Percentiles rank a stretch among this genome's conserved stretches.
These are phyloP conservation scores for Mallotus repandus DNA, from an alignment of 441 rosid species.

Conservation along the genomic window DNA sequence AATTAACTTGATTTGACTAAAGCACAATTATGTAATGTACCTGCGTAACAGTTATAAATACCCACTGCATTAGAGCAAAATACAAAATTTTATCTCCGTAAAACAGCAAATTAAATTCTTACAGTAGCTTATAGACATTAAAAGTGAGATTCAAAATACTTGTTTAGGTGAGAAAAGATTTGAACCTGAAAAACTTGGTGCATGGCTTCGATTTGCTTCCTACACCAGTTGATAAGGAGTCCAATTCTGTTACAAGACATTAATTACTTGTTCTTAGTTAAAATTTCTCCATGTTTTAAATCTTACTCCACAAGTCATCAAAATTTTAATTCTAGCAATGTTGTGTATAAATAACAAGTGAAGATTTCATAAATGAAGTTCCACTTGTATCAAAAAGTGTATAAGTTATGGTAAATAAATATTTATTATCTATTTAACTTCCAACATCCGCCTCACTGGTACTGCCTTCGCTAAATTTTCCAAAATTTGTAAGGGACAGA, in stretches of 20 bases:
- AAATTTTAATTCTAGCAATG: constrained; percentile 2
- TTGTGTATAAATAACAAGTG: not conserved
- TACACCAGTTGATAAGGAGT: constrained; percentile 53
- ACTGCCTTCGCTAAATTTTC: not conserved
- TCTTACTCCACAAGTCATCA: constrained; percentile 18
- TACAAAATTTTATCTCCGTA: constrained; percentile 19
- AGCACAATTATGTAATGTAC: constrained; percentile 29
- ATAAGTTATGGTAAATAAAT: not conserved
- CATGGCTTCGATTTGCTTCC: constrained; percentile 81
- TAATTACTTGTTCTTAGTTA: constrained; percentile 61
- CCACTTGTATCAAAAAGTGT: not conserved
- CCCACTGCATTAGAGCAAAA: constrained; percentile 39
- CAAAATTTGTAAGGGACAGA: not conserved
- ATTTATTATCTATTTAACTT: not conserved
- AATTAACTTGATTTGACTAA: constrained; percentile 36
- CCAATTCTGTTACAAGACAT: constrained; percentile 79
- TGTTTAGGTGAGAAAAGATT: constrained; percentile 42
- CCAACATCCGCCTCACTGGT: not conserved
- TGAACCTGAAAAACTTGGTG: constrained; percentile 72
- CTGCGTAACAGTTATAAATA: constrained; percentile 44
- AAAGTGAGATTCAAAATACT: constrained; percentile 18
- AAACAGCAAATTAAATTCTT: constrained; percentile 27
- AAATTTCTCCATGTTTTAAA: constrained; percentile 33
- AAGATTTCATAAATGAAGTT: not conserved
- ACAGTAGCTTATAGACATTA: constrained; percentile 24